Base-by-base conservation (phyloP, 2,329 filamentous ascomycete species). In the Ampelomyces quisqualis region DNA sequence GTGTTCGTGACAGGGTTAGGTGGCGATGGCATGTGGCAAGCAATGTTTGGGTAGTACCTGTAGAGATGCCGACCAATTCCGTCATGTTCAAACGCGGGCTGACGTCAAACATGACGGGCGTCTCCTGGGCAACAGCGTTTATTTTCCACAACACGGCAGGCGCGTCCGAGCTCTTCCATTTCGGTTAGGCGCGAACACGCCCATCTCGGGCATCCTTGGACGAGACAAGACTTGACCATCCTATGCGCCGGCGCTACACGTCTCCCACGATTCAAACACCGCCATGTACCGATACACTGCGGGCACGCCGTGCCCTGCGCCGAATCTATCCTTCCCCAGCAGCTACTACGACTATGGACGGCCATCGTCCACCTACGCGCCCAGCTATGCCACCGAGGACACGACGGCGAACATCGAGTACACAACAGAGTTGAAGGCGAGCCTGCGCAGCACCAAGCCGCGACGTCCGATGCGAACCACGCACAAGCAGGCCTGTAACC, bases 401-500 rank as follows among this genome's bases (percentile, higher is more conserved):
- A 67, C 65, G 13, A 69, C 66, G 0, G 53, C 62, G 13, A 65
- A 66, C 38, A 47, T 70, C 33, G 64, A 70, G 39, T 70, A 67
- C 47, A 70, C 68, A 9, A 68, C 60, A 23, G 63, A 68, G 34
- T 20, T 69, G 22, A 56, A 66, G 38, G 38, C 62, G 5, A 49
- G 49, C 9, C 32, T 62, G 17, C 48, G 54, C 27, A 56, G 62
- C 26, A 57, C 53, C 26, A 69, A 64, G 40, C 67, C 67, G 5
- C 54, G 65, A 35, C 54, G 65, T 45, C 62, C 65, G 8, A 47
- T 55, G 40, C 62, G 64, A 41, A 55, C 46, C 33, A 43, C 55
- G 41, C 57, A 54, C 39, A 62, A 56, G 36, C 33, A 52, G n/a
- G 26, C 55, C 2, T 66, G 67, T 53, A 60, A 67, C 35, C 60